Percentiles rank a stretch among this genome's conserved stretches.
Conservation (phyloP, 1,139 yeast genomes). For the Yueomyces sp. region DNA sequence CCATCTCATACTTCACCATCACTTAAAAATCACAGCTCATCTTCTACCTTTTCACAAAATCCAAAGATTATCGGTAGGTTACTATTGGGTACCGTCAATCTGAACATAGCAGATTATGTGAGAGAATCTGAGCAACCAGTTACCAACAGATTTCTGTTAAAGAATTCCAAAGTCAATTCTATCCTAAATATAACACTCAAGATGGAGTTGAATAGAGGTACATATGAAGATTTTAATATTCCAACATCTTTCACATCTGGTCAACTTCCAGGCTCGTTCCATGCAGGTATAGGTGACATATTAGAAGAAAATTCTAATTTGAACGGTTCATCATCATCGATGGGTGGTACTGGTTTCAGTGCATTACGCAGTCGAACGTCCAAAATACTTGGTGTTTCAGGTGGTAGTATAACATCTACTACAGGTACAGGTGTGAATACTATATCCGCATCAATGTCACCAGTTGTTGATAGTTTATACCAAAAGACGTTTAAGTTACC, state of each 20-base stretch:
- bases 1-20: slow-evolving; percentile 2
- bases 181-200: slow-evolving; percentile 43
- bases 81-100: slow-evolving; percentile 50
- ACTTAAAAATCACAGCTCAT: slow-evolving; percentile 1
- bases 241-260: slow-evolving; percentile 9
- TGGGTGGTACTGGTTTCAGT: slow-evolving; percentile 1
- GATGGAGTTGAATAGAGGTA: slow-evolving; percentile 35
- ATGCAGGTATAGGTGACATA: slow-evolving; percentile 14
- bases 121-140: slow-evolving; percentile 37
- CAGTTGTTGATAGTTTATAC: slow-evolving; percentile 40
- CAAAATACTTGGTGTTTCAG: neutral
- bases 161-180: slow-evolving; percentile 72
- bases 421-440: slow-evolving; percentile 6
- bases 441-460: slow-evolving; percentile 24
- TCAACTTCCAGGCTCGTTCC: slow-evolving; percentile 12
- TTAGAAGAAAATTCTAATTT: slow-evolving; percentile 9
- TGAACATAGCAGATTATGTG: slow-evolving; percentile 65
- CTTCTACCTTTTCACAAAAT: neutral
- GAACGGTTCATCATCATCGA: slow-evolving; percentile 4
- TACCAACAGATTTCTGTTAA: slow-evolving; percentile 53
- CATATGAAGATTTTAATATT: slow-evolving; percentile 18
- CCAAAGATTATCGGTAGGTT: slow-evolving; percentile 25
- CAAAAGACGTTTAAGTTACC: slow-evolving; percentile 55
- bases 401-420: neutral
- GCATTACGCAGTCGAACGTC: neutral